Evolutionary conservation across 2,329 filamentous ascomycete species (phyloP).

Genomic region (Aspergillus unguis): DNA sequence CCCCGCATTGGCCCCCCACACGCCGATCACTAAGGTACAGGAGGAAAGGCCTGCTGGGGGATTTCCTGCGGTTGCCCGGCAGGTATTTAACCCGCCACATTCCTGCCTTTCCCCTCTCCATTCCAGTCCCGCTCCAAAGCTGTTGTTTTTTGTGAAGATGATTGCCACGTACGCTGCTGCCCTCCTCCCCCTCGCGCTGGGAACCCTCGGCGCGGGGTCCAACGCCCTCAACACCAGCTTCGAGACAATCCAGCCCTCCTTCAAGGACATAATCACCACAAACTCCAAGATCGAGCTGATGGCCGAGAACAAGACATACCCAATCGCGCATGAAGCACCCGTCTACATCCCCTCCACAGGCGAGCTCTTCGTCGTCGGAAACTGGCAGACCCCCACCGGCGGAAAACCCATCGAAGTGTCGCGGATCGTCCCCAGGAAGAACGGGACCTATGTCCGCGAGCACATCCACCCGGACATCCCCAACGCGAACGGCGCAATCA

Average conservation of each 20-base stretch:
- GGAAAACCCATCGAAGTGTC: conserved; percentile 25
- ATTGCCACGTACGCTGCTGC: too few relatives aligned
- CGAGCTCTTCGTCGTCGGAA: conserved; percentile 40
- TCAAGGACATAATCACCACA: background rate
- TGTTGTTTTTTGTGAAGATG: too few relatives aligned
- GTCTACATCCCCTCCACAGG: conserved; percentile 34
- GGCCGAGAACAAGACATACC: conserved; percentile 36
- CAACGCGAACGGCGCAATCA: conserved; percentile 52
- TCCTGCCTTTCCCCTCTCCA: too few relatives aligned
- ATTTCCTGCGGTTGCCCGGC: too few relatives aligned
- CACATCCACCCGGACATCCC: conserved; percentile 25
- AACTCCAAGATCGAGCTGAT: conserved; percentile 32
- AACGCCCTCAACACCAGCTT: background rate
- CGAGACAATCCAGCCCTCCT: background rate
- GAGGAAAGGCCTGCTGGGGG: too few relatives aligned
- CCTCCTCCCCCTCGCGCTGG: too few relatives aligned
- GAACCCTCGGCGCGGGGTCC: too few relatives aligned
- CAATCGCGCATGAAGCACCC: conserved; percentile 51
- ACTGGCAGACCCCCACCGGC: conserved; percentile 19
- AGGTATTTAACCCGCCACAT: too few relatives aligned
- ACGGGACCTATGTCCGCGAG: background rate
- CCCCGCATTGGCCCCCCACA: too few relatives aligned
- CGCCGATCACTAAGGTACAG: too few relatives aligned
- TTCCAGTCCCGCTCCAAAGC: too few relatives aligned
- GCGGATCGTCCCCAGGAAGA: conserved; percentile 7